Percentiles rank a stretch among this genome's conserved stretches.
Evolutionary conservation across 768 basidiomycete species (phyloP).

Genomic region (Tephrocybe sp.): DNA sequence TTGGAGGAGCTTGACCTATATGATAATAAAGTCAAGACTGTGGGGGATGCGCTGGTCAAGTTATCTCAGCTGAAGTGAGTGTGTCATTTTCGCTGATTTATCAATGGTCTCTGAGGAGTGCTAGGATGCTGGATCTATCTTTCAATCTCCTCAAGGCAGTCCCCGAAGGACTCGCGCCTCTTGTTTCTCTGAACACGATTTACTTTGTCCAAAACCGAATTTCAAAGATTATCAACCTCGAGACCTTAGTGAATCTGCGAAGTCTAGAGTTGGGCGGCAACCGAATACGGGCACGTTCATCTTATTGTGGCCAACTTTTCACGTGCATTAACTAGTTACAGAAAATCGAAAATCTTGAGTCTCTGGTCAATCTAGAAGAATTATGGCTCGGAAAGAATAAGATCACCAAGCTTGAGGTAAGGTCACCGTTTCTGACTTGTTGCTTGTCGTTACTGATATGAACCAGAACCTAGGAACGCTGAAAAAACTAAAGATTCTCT

Average conservation of each 20-base stretch:
- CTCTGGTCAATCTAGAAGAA: constrained; percentile 81
- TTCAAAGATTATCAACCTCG: constrained; percentile 68
- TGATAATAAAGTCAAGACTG: constrained; percentile 86
- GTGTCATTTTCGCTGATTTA: neutral
- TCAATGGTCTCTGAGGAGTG: neutral
- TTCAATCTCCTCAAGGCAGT: constrained; percentile 85
- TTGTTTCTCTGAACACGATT: constrained; percentile 66
- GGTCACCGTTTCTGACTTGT: neutral
- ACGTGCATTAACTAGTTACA: constrained; percentile 25
- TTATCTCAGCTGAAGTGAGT: constrained; percentile 57
- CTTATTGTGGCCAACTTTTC: neutral
- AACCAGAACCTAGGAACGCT: constrained; percentile 66
- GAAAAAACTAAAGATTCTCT: constrained; percentile 77
- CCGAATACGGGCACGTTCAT: constrained; percentile 68
- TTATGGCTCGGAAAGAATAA: constrained; percentile 99
- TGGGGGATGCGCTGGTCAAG: constrained; percentile 64
- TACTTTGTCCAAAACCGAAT: constrained; percentile 99
- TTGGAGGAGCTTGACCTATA: constrained; percentile 94
- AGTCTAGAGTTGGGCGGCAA: constrained; percentile 96
- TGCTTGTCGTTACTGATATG: neutral
- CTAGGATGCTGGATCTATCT: constrained; percentile 84
- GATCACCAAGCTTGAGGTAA: constrained; percentile 81
- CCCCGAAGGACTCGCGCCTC: constrained; percentile 56
- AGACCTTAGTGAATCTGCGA: constrained; percentile 51
- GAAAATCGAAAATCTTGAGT: constrained; percentile 86